Evolutionary conservation across 352 stramenopile species (phyloP).

Genomic region (Pythium pyrilobum): DNA sequence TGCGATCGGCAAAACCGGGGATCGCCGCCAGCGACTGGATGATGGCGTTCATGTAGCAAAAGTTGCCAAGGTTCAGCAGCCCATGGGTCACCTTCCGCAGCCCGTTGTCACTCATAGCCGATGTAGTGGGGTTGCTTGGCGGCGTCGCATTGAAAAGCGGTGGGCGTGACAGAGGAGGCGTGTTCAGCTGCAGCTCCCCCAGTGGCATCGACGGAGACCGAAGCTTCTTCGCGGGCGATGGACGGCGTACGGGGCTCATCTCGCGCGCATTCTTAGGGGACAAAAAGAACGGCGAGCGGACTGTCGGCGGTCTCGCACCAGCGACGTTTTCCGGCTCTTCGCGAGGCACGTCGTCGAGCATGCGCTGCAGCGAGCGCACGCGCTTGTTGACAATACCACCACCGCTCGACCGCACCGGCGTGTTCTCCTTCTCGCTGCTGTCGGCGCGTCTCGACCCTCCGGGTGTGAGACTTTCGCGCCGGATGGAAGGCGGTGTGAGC

Average conservation of each 20-base stretch:
- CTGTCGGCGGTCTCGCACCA: constrained; percentile 7
- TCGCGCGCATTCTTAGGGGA: constrained; percentile 17
- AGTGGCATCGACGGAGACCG: constrained; percentile 11
- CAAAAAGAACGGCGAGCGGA: constrained; percentile 23
- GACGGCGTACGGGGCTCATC: constrained; percentile 14
- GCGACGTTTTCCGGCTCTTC: constrained; percentile 25
- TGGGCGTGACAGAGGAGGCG: neutral
- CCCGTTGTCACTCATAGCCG: neutral
- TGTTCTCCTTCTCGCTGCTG: constrained; percentile 17
- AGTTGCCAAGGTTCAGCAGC: constrained; percentile 93
- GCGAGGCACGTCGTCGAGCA: constrained; percentile 59
- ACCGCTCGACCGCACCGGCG: constrained; percentile 24
- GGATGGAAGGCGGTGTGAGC: constrained; percentile 15
- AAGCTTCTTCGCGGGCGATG: constrained; percentile 12
- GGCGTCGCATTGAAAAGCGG: neutral
- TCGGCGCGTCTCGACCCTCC: neutral
- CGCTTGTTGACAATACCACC: constrained; percentile 53
- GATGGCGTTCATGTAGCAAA: constrained; percentile 94
- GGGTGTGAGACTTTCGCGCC: constrained; percentile 12
- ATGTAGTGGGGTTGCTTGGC: neutral
- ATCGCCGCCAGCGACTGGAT: constrained; percentile 76
- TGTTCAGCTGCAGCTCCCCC: constrained; percentile 17
- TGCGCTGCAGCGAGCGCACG: constrained; percentile 69
- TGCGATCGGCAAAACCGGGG: constrained; percentile 47
- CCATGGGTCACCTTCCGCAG: constrained; percentile 62